phyloP scores from a whole-genome alignment of 768 basidiomycete genomes.

The Podaxis pistillaris region DNA sequence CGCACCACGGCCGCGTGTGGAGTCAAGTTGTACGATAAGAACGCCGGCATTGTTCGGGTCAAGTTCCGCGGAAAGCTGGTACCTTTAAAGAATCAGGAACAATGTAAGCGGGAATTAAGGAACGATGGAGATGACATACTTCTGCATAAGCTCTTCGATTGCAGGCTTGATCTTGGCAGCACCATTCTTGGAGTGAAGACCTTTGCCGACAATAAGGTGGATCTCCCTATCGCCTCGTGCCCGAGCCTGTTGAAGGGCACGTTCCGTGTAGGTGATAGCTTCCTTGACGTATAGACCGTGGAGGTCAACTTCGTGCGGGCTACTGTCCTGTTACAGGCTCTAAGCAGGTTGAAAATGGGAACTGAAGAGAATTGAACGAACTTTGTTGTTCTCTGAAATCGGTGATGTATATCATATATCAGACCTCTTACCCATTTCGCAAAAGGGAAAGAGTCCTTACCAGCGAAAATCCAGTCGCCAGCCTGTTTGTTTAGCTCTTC shows the following conservation, averaged over 20 bases:
- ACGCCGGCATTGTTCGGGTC: constrained; percentile 86
- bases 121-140: constrained; percentile 41
- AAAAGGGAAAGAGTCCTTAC: constrained; percentile 35
- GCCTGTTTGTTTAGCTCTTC: constrained; percentile 78
- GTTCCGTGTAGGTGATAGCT: constrained; percentile 73
- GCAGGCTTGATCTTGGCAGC: constrained; percentile 90
- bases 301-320: constrained; percentile 77
- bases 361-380: constrained; percentile 21
- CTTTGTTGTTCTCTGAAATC: constrained; percentile 72
- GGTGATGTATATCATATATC: background rate
- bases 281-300: constrained; percentile 95
- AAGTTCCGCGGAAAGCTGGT: constrained; percentile 66
- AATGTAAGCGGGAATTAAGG: background rate
- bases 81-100: constrained; percentile 38
- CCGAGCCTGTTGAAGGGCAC: constrained; percentile 67
- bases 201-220: constrained; percentile 90
- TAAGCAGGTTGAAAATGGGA: background rate
- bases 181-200: constrained; percentile 75
- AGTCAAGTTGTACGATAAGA: constrained; percentile 68
- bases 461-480: constrained; percentile 82
- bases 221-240: constrained; percentile 61
- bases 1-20: constrained; percentile 37
- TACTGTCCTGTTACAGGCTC: constrained; percentile 46
- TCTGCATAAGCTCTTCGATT: constrained; percentile 81
- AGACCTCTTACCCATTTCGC: background rate